These are phyloP conservation scores for Heimioporus sp. DNA, from an alignment of 768 basidiomycete species.

Conservation along the genomic window DNA sequence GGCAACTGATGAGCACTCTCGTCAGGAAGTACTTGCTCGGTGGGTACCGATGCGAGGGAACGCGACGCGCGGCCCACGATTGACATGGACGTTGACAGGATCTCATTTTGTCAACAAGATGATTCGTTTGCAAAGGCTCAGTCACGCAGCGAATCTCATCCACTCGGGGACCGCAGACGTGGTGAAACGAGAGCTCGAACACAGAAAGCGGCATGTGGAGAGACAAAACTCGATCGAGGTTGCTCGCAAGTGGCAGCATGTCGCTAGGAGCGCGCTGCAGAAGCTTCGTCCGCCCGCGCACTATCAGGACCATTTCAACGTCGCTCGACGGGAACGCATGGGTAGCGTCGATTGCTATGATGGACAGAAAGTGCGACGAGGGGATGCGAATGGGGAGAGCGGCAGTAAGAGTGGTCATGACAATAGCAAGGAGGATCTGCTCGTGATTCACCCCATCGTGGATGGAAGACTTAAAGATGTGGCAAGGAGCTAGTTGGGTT, in stretches of 20 bases:
- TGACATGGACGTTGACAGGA: slow-evolving; percentile 40
- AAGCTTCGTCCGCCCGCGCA: slow-evolving; percentile 50
- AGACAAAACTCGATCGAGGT: slow-evolving; percentile 25
- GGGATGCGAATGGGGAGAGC: slow-evolving; percentile 14
- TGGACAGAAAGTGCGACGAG: slow-evolving; percentile 46
- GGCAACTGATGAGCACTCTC: slow-evolving; percentile 72
- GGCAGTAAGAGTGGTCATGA: slow-evolving; percentile 7
- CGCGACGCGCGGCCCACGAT: not conserved
- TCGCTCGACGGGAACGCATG: slow-evolving; percentile 74
- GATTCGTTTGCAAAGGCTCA: slow-evolving; percentile 36
- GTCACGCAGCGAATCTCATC: slow-evolving; percentile 28
- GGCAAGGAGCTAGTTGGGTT: slow-evolving; percentile 29
- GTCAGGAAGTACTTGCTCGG: slow-evolving; percentile 86
- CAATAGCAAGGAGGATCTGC: slow-evolving; percentile 43
- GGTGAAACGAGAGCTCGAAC: slow-evolving; percentile 47
- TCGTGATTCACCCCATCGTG: slow-evolving; percentile 56
- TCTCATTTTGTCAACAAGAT: slow-evolving; percentile 72
- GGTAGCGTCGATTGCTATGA: slow-evolving; percentile 71
- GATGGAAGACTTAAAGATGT: slow-evolving; percentile 67
- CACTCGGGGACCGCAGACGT: slow-evolving; percentile 43
- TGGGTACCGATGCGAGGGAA: slow-evolving; percentile 22
- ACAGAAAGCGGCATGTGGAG: slow-evolving; percentile 31
- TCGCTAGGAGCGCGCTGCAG: slow-evolving; percentile 39
- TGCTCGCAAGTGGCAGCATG: slow-evolving; percentile 48
- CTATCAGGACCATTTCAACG: slow-evolving; percentile 56